Base-by-base conservation (phyloP, 768 basidiomycete genomes). In the Boletus tomentosulus region DNA sequence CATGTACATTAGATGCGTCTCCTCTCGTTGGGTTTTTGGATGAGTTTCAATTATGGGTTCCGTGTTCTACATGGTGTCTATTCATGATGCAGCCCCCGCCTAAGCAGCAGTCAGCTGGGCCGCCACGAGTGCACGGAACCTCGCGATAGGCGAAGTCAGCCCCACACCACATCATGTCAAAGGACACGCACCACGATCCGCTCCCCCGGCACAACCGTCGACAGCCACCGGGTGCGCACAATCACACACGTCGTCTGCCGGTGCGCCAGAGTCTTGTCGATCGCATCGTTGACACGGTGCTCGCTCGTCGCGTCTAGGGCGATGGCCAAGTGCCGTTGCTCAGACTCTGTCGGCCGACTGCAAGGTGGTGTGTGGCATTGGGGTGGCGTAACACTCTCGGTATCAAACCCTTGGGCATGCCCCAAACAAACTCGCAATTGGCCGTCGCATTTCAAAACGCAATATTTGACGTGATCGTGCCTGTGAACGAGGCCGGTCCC, bases 351-450 rank as follows among this genome's bases (percentile, higher is more conserved):
- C 68, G 48, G 2, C 68, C 68, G 34, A 69, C 67, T 69, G 50
- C 12, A 16, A 35, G 16, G n/a, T 1, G 24, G 22, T 10, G 19
- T 43, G 19, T 19, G 15, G 34, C 19, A 19, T 86, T 19, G 19
- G 46, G 87, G 67, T 61, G 84, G 41, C 46, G 24, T 56, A 16
- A 28, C 58, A 94, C 93, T 94, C 61, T 85, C 78, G 1, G 96
- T 98, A 61, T 97, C 95, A 62, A 96, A 96, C 94, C 93, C 53
- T 92, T 78, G 10, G 95, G 94, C 78, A 98, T 84, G 15, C 89
- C 86, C 88, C 92, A 92, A 6, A 98, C 85, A 65, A 96, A 98
- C 63, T 96, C 93, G 70, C 95, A 98, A 61, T 98, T 97, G 2
- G 96, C 90, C 19, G 79, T 72, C 9, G 81, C 77, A 46, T 86